Evolutionary conservation across 257 asterid genomes (phyloP), one percentile per base, ranked within the genome.

Genomic region (Schizonepeta tenuifolia): DNA sequence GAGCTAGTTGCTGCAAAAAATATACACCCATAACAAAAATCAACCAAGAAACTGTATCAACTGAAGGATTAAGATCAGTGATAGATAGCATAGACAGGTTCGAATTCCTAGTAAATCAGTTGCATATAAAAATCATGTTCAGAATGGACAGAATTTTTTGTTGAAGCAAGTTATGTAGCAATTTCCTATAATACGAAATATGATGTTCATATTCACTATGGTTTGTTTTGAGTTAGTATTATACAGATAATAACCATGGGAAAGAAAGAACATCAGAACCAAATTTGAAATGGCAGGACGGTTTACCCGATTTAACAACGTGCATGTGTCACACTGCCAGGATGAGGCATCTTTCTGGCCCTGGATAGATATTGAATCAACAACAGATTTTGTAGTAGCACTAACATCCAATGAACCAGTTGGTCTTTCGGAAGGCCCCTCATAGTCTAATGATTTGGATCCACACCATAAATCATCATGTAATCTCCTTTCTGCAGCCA

Each of bases 401-500:
- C 49, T 74, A 53, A 50, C 71, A 28, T 74, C 80, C 41, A 2
- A 24, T 11, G 54, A 38, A 24, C 44, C 60, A 14, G 79, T 49
- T 17, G 84, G 71, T 74, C 70, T 83, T 78, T 59, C 82, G 35
- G 90, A 76, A 68, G 92, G 54, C 64, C 81, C 92, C 43, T 59
- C 87, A 44, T 43, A 64, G 69, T 75, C 85, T 47, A 67, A 18
- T 72, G 86, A 79, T 79, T 86, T 79, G 59, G 96, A 92, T 36
- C 90, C 96, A 70, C 96, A 89, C 96, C 97, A 89, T 66, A 83
- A 51, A 67, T 92, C 97, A 66, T 92, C 97, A 9, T 78, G 91
- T 38, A 87, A 83, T 55, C 97, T 88, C 83, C 92, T 88, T 80
- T 89, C 95, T 8, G 97, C 96, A 71, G 96, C 97, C 97, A 92